These are phyloP conservation scores for Fraxinus albicans DNA, from an alignment of 305 asterid genomes.

Conservation along the genomic window DNA sequence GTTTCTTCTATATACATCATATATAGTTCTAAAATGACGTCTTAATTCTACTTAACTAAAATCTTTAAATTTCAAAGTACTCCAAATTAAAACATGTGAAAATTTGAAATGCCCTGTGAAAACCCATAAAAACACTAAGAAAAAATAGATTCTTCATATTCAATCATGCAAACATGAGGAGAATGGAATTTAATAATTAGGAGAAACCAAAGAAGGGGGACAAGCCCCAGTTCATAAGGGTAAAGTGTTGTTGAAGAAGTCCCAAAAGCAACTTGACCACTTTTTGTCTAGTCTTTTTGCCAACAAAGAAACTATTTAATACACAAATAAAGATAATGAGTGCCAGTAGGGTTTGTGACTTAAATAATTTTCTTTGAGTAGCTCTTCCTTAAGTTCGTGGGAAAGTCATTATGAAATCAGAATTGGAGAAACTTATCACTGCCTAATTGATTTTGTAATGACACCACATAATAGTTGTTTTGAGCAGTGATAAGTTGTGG, in stretches of 20 bases:
- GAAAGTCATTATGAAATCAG: slow-evolving; percentile 15
- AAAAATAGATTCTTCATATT: slow-evolving; percentile 24
- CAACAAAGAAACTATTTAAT: slow-evolving; percentile 21
- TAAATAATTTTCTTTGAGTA: slow-evolving; percentile 13
- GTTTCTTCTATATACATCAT: not conserved
- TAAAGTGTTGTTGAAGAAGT: slow-evolving; percentile 30
- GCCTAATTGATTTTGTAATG: not conserved
- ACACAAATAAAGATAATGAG: slow-evolving; percentile 35
- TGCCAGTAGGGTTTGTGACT: slow-evolving; percentile 28
- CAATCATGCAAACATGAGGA: slow-evolving; percentile 60
- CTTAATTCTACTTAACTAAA: not conserved
- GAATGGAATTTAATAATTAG: slow-evolving; percentile 23
- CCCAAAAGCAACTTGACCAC: slow-evolving; percentile 24
- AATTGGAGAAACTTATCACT: not conserved
- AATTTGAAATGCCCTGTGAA: not conserved
- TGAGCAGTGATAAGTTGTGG: not conserved
- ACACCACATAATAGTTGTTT: not conserved
- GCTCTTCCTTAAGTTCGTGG: slow-evolving; percentile 42
- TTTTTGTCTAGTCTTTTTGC: slow-evolving; percentile 40
- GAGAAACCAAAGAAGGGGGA: slow-evolving; percentile 33
- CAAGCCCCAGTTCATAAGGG: slow-evolving; percentile 53
- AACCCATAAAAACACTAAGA: not conserved
- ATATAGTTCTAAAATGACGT: not conserved
- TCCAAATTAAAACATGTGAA: not conserved
- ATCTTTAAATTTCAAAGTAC: not conserved